Evolutionary conservation across 768 basidiomycete species (phyloP).

Genomic region (Tulasnella sp.): DNA sequence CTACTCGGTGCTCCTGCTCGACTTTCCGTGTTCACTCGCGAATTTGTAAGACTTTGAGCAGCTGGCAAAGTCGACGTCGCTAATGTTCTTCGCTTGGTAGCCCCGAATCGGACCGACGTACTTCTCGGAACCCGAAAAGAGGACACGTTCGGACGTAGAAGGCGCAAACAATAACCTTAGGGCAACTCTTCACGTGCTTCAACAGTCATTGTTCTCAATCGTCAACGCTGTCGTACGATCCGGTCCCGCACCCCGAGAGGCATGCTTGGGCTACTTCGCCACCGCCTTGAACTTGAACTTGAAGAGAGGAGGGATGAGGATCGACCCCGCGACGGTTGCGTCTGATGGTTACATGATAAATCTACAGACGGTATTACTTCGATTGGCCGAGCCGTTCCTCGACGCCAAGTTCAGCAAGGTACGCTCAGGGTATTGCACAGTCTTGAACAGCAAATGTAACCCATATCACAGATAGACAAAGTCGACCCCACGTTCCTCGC

Average conservation of each 20-base stretch:
- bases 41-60: conserved; percentile 51
- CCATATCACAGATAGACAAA: conserved; percentile 58
- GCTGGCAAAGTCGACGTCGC: neutral
- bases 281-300: conserved; percentile 61
- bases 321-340: conserved; percentile 76
- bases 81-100: conserved; percentile 29
- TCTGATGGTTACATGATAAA: conserved; percentile 92
- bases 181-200: conserved; percentile 74
- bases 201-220: conserved; percentile 72
- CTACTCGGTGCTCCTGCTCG: conserved; percentile 72
- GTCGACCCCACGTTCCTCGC: conserved; percentile 79
- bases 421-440: neutral
- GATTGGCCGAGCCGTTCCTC: conserved; percentile 90
- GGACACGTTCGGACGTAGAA: conserved; percentile 60
- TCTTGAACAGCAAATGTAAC: neutral
- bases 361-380: conserved; percentile 65
- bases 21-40: conserved; percentile 73
- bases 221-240: conserved; percentile 84
- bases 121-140: conserved; percentile 76
- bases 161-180: conserved; percentile 76
- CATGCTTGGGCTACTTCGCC: conserved; percentile 72
- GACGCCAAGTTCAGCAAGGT: conserved; percentile 86
- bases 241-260: conserved; percentile 65
- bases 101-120: conserved; percentile 65
- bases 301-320: conserved; percentile 87